A percentile compares a stretch with the other conserved stretches of the same genome.
phyloP scores from a whole-genome alignment of 805 yeast species.

The Candida coleopterorum region DNA sequence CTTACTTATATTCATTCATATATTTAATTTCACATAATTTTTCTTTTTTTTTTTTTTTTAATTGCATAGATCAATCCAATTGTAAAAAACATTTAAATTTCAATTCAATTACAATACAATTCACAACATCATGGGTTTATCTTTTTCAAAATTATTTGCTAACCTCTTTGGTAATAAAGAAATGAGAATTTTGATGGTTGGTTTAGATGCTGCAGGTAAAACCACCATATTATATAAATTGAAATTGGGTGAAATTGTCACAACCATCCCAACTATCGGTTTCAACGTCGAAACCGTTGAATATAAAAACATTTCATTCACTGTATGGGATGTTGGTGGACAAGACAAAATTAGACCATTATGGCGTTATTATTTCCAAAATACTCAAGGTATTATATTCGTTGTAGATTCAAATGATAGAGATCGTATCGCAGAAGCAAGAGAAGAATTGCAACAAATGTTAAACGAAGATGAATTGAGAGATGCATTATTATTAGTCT shows the following conservation, averaged over 20 bases:
- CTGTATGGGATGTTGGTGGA: conserved; percentile 99
- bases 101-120: not conserved
- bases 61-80: not conserved
- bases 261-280: conserved; percentile 95
- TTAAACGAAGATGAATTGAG: conserved; percentile 97
- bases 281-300: conserved; percentile 97
- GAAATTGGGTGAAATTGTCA: conserved; percentile 92
- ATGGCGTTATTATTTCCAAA: conserved; percentile 99
- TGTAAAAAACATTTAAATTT: not conserved
- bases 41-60: no score
- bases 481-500: conserved; percentile 90
- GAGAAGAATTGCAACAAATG: conserved; percentile 98
- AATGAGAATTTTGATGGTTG: conserved; percentile 97
- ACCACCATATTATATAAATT: conserved; percentile 93
- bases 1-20: not conserved
- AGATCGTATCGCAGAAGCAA: conserved; percentile 95
- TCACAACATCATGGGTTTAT: conserved; percentile 72
- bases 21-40: no score
- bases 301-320: conserved; percentile 93
- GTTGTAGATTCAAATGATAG: conserved; percentile 98
- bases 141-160: conserved; percentile 87
- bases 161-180: conserved; percentile 97
- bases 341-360: conserved; percentile 98
- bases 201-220: conserved; percentile 98
- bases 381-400: conserved; percentile 97